Percentiles rank a stretch among this genome's conserved stretches.
phyloP scores from a whole-genome alignment of 2,329 filamentous ascomycete genomes.

The Aureobasidium sp. region DNA sequence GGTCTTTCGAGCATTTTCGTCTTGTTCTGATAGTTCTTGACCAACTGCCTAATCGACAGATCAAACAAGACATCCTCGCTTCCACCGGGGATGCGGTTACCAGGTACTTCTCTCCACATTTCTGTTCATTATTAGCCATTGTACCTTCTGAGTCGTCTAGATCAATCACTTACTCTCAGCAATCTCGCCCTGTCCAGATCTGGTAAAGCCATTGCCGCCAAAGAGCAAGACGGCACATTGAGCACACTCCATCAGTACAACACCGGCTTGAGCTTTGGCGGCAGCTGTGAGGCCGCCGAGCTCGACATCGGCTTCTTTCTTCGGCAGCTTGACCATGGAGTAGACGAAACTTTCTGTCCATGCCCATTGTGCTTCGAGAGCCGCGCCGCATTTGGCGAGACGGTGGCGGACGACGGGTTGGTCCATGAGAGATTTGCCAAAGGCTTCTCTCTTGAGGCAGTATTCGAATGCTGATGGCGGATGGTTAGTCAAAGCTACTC shows the following conservation, averaged over 20 bases:
- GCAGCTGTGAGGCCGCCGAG: conserved; percentile 65
- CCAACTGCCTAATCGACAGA: conserved; percentile 58
- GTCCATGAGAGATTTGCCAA: conserved; percentile 60
- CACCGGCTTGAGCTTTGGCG: conserved; percentile 63
- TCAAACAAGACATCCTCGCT: conserved; percentile 67
- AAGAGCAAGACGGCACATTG: conserved; percentile 62
- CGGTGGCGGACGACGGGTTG: conserved; percentile 67
- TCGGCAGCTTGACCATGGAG: conserved; percentile 54
- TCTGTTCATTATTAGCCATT: conserved; percentile 29
- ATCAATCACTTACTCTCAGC: conserved; percentile 51
- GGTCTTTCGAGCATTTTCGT: conserved; percentile 43
- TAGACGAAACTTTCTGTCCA: conserved; percentile 67
- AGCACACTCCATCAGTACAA: conserved; percentile 64
- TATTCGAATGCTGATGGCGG: conserved; percentile 48
- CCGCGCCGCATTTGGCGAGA: conserved; percentile 60
- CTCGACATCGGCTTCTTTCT: conserved; percentile 52
- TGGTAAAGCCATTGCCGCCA: conserved; percentile 65
- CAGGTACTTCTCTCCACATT: conserved; percentile 57
- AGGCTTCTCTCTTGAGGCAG: conserved; percentile 57
- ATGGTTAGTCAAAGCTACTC: not conserved
- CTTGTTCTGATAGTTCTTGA: conserved; percentile 58
- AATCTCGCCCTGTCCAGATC: conserved; percentile 60
- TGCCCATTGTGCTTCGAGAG: conserved; percentile 61
- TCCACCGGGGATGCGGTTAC: conserved; percentile 43
- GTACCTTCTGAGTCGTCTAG: not conserved